Percentiles rank a stretch among this genome's conserved stretches.
Evolutionary conservation across 352 stramenopile genomes (phyloP).

Genomic region (Globisporangium nagaii): DNA sequence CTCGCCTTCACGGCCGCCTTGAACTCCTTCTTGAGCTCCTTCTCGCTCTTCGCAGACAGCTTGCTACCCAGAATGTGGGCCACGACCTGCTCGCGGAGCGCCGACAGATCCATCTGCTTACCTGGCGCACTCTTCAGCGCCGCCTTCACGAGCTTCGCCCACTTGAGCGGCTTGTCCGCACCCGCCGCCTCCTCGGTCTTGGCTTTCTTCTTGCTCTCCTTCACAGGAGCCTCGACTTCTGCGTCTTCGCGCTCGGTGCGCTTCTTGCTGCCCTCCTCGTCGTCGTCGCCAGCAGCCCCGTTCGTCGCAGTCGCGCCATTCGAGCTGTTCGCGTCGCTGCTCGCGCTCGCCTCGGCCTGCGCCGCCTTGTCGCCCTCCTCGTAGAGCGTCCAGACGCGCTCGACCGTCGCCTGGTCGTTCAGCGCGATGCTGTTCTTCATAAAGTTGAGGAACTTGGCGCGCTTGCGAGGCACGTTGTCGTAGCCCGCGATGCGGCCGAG

Average conservation of each 20-base stretch:
- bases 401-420: conserved; percentile 34
- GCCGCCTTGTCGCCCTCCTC: conserved; percentile 57
- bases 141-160: conserved; percentile 60
- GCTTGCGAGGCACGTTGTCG: conserved; percentile 91
- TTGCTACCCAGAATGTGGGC: conserved; percentile 36
- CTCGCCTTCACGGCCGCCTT: conserved; percentile 34
- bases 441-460: conserved; percentile 93
- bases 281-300: conserved; percentile 1
- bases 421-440: conserved; percentile 79
- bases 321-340: not conserved
- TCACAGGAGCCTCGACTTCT: conserved; percentile 14
- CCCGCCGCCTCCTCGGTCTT: conserved; percentile 15
- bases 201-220: conserved; percentile 42
- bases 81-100: conserved; percentile 42
- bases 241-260: conserved; percentile 28
- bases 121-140: conserved; percentile 35
- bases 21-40: conserved; percentile 65
- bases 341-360: conserved; percentile 12
- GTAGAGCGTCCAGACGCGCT: conserved; percentile 69
- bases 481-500: conserved; percentile 75
- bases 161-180: conserved; percentile 57
- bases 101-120: conserved; percentile 51
- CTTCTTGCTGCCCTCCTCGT: conserved; percentile 30
- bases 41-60: conserved; percentile 45
- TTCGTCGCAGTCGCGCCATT: conserved; percentile 5